phyloP scores from a whole-genome alignment of 1,284 basidiomycete genomes.

The Polyporus tsugae region DNA sequence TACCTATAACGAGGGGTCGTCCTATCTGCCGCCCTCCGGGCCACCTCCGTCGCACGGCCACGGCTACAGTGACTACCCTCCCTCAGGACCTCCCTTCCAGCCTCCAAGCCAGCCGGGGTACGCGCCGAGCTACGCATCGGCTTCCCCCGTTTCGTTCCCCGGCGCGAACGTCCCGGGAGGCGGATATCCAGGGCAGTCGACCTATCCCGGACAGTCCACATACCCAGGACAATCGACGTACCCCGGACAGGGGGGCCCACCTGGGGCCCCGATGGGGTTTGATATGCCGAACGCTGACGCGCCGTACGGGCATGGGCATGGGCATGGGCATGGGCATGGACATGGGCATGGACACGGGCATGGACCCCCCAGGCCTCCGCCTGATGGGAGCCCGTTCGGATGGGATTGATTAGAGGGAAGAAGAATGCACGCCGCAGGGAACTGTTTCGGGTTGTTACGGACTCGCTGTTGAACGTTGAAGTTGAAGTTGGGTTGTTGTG shows the following conservation, averaged over 20 bases:
- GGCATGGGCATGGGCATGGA: conserved; percentile 6
- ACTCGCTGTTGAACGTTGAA: not conserved
- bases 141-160: conserved; percentile 27
- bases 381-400: conserved; percentile 33
- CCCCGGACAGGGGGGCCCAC: conserved; percentile 12
- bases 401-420: conserved; percentile 18
- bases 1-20: conserved; percentile 20
- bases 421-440: not conserved
- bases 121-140: conserved; percentile 31
- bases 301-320: conserved; percentile 19
- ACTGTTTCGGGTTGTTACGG: not conserved
- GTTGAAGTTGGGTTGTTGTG: not conserved
- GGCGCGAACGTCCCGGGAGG: conserved; percentile 18
- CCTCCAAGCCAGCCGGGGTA: conserved; percentile 20
- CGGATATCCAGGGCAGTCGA: conserved; percentile 9
- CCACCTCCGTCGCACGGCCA: not conserved
- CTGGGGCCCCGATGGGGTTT: conserved; percentile 31
- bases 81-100: conserved; percentile 11
- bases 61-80: conserved; percentile 11
- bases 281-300: conserved; percentile 31
- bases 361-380: conserved; percentile 21
- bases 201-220: conserved; percentile 7
- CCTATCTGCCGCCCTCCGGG: conserved; percentile 22
- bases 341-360: conserved; percentile 18
- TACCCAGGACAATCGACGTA: conserved; percentile 18